Percentiles rank a stretch among this genome's conserved stretches.
These are phyloP conservation scores for Malassezia dermatis DNA, from an alignment of 1,284 basidiomycete species.

Conservation along the genomic window DNA sequence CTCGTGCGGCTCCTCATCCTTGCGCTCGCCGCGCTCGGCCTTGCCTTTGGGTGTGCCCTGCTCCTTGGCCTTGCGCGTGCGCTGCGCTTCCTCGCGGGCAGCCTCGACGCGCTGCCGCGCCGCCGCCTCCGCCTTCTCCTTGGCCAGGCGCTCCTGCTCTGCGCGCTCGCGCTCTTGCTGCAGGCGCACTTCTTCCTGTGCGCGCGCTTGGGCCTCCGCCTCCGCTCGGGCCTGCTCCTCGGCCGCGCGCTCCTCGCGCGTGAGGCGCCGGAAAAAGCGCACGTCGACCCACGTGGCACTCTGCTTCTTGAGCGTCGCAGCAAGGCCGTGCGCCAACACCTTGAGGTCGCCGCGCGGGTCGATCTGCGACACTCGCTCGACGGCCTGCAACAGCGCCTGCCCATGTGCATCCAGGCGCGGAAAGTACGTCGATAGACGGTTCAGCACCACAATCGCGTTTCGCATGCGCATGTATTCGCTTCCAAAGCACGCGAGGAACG, in stretches of 20 bases:
- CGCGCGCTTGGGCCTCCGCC: not conserved
- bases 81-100: not conserved
- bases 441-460: slow-evolving; percentile 44
- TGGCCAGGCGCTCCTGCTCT: not conserved
- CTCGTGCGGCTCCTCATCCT: slow-evolving; percentile 2
- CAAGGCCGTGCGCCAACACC: slow-evolving; percentile 39
- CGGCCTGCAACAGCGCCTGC: slow-evolving; percentile 22
- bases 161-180: not conserved
- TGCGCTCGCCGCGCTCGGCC: not conserved
- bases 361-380: slow-evolving; percentile 23
- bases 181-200: not conserved
- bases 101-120: not conserved
- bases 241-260: slow-evolving; percentile 2
- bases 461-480: slow-evolving; percentile 45
- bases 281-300: slow-evolving; percentile 26
- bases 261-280: slow-evolving; percentile 7
- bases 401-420: slow-evolving; percentile 34
- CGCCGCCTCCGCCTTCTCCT: not conserved
- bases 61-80: not conserved
- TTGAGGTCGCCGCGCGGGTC: slow-evolving; percentile 43
- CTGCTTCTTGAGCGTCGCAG: slow-evolving; percentile 39
- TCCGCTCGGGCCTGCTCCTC: not conserved
- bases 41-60: not conserved
- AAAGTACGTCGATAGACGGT: slow-evolving; percentile 31
- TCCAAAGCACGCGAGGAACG: slow-evolving; percentile 32